These are phyloP conservation scores for Talaromyces stipitatus DNA, from an alignment of 495 filamentous ascomycete species.

Conservation along the genomic window DNA sequence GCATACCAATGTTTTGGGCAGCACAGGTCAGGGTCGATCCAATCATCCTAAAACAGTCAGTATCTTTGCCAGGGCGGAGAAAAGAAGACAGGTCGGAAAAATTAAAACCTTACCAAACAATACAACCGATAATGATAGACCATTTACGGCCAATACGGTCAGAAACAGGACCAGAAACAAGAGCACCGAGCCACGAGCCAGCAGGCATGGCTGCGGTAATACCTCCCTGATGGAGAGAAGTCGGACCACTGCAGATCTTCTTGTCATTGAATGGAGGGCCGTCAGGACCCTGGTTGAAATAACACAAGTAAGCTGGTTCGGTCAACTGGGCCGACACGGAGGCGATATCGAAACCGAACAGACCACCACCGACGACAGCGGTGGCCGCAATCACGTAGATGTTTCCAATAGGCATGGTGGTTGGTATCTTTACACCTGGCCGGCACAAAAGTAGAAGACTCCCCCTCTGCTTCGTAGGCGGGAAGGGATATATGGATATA, in stretches of 20 bases:
- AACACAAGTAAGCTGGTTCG: constrained; percentile 53
- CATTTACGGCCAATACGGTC: constrained; percentile 61
- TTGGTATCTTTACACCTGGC: not conserved
- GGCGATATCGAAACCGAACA: constrained; percentile 78
- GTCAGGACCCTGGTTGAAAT: constrained; percentile 48
- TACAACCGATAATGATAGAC: constrained; percentile 54
- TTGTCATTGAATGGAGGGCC: constrained; percentile 11
- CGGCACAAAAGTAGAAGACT: not conserved
- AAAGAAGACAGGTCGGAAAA: not conserved
- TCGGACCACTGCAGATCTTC: constrained; percentile 37
- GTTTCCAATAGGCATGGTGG: constrained; percentile 44
- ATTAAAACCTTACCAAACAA: constrained; percentile 51
- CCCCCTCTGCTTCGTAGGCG: not conserved
- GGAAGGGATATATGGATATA: not conserved
- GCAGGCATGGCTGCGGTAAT: constrained; percentile 67
- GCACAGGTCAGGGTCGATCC: constrained; percentile 66
- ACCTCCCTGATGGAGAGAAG: constrained; percentile 44
- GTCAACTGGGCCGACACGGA: constrained; percentile 75
- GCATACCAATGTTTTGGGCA: constrained; percentile 64
- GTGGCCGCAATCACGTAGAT: constrained; percentile 69
- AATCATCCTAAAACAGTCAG: constrained; percentile 31
- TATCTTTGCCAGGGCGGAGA: too few relatives aligned
- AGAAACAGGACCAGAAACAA: constrained; percentile 58
- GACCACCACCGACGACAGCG: constrained; percentile 68
- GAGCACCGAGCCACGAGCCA: constrained; percentile 66